Evolutionary conservation across 2,329 filamentous ascomycete species (phyloP).

Genomic region (Didymella pomorum): DNA sequence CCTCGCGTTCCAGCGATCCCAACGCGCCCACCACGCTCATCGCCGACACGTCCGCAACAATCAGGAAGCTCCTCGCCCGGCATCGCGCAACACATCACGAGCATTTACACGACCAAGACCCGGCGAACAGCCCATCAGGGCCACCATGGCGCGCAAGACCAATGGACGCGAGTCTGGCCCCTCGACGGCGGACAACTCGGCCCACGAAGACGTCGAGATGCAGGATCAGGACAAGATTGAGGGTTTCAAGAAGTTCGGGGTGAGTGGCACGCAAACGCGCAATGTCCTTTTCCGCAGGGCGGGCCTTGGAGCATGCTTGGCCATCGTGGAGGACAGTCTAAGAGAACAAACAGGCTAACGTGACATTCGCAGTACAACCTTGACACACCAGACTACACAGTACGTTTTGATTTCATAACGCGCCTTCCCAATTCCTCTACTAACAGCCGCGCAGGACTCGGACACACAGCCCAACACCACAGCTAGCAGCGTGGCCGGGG

Average conservation of each 20-base stretch:
- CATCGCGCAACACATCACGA: slow-evolving; percentile 13
- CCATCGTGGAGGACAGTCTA: not conserved
- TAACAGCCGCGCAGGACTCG: slow-evolving; percentile 61
- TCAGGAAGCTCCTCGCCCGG: slow-evolving; percentile 11
- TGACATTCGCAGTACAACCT: slow-evolving; percentile 55
- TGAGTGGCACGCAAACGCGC: slow-evolving; percentile 29
- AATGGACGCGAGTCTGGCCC: slow-evolving; percentile 46
- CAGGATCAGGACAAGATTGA: slow-evolving; percentile 45
- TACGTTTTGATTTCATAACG: slow-evolving; percentile 37
- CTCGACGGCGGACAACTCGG: slow-evolving; percentile 49
- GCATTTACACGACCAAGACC: slow-evolving; percentile 28
- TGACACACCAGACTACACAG: slow-evolving; percentile 70
- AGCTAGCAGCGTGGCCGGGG: slow-evolving; percentile 86
- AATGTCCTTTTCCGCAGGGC: slow-evolving; percentile 15
- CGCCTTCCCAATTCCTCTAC: slow-evolving; percentile 10
- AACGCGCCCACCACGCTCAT: slow-evolving; percentile 36
- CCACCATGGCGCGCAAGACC: slow-evolving; percentile 52
- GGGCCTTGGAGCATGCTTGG: slow-evolving; percentile 13
- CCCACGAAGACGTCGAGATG: slow-evolving; percentile 51
- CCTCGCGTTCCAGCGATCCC: slow-evolving; percentile 16
- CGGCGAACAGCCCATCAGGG: slow-evolving; percentile 46
- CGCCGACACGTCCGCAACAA: slow-evolving; percentile 19
- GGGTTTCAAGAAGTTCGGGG: slow-evolving; percentile 48
- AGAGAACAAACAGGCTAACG: slow-evolving; percentile 36
- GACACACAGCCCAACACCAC: slow-evolving; percentile 72